These are phyloP conservation scores for Diaporthe sp. DNA, from an alignment of 2,329 filamentous ascomycete species.

Conservation along the genomic window DNA sequence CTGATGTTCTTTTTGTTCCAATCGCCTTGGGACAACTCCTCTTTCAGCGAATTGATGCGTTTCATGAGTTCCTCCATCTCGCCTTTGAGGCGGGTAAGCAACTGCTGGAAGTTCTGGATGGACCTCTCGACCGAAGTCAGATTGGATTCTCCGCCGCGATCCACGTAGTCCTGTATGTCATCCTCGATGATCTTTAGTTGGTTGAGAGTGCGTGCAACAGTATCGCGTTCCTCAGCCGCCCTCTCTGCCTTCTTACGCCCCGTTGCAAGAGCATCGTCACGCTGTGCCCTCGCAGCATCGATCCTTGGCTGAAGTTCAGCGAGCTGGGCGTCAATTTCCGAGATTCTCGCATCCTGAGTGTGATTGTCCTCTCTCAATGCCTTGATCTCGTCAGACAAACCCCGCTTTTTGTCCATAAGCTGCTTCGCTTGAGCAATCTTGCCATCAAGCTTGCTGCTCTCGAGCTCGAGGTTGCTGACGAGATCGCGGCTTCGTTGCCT, in stretches of 20 bases:
- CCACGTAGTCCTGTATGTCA: constrained; percentile 85
- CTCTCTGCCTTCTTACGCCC: constrained; percentile 80
- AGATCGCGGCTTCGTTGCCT: constrained; percentile 78
- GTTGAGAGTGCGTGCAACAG: constrained; percentile 79
- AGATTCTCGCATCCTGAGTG: constrained; percentile 78
- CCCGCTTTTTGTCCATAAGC: constrained; percentile 85
- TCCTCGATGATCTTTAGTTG: constrained; percentile 81
- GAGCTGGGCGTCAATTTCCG: constrained; percentile 79
- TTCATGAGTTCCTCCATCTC: constrained; percentile 77
- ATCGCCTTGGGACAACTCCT: constrained; percentile 83
- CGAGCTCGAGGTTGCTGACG: constrained; percentile 80
- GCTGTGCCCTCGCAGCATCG: constrained; percentile 79
- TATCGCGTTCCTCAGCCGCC: constrained; percentile 78
- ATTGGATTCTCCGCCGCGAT: constrained; percentile 79
- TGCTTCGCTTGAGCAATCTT: constrained; percentile 79
- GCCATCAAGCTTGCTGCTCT: constrained; percentile 80
- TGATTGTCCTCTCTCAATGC: constrained; percentile 77
- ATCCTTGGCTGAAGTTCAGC: constrained; percentile 82
- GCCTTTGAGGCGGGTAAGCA: constrained; percentile 74
- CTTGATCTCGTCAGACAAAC: constrained; percentile 78
- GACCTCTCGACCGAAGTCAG: constrained; percentile 78
- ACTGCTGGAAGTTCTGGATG: constrained; percentile 75
- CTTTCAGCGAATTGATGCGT: constrained; percentile 82
- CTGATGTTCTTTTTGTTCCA: constrained; percentile 87
- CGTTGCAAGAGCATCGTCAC: constrained; percentile 81